Evolutionary conservation across 2,329 filamentous ascomycete species (phyloP).

Genomic region (Helotiales sp.): DNA sequence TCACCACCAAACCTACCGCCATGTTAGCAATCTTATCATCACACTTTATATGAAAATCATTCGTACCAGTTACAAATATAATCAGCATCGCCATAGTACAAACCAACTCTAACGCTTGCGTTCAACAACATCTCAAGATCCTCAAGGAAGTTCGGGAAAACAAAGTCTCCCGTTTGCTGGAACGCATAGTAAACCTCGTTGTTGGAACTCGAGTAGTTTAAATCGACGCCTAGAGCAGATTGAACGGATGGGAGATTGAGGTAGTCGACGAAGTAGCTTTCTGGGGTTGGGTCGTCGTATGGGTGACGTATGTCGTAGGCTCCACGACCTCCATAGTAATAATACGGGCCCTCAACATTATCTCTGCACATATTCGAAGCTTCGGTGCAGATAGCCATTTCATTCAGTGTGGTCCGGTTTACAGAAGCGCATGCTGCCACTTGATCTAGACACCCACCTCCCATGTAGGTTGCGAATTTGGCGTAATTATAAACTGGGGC

Average conservation of each 20-base stretch:
- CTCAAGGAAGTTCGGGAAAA: slow-evolving; percentile 57
- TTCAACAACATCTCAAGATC: slow-evolving; percentile 46
- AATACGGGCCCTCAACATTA: slow-evolving; percentile 48
- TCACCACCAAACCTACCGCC: slow-evolving; percentile 50
- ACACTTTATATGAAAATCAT: background rate
- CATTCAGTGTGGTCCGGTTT: slow-evolving; percentile 42
- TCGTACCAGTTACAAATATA: slow-evolving; percentile 28
- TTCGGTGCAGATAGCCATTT: slow-evolving; percentile 46
- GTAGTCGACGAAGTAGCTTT: slow-evolving; percentile 46
- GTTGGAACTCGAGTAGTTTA: slow-evolving; percentile 38
- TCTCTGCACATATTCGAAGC: slow-evolving; percentile 55
- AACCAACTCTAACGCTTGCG: slow-evolving; percentile 48
- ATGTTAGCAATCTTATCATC: background rate
- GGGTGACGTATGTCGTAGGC: slow-evolving; percentile 54
- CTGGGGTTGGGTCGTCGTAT: slow-evolving; percentile 50
- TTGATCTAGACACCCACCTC: slow-evolving; percentile 40
- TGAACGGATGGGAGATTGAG: slow-evolving; percentile 15
- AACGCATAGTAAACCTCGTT: slow-evolving; percentile 46
- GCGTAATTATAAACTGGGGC: slow-evolving; percentile 53
- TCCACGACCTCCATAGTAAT: slow-evolving; percentile 41
- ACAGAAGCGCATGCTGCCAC: slow-evolving; percentile 47
- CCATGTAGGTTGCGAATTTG: slow-evolving; percentile 49
- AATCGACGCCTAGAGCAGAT: slow-evolving; percentile 18
- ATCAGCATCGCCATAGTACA: slow-evolving; percentile 57
- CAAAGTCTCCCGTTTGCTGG: slow-evolving; percentile 54